Conservation (phyloP, 2,329 filamentous ascomycete genomes). For the Beauveria bassiana region DNA sequence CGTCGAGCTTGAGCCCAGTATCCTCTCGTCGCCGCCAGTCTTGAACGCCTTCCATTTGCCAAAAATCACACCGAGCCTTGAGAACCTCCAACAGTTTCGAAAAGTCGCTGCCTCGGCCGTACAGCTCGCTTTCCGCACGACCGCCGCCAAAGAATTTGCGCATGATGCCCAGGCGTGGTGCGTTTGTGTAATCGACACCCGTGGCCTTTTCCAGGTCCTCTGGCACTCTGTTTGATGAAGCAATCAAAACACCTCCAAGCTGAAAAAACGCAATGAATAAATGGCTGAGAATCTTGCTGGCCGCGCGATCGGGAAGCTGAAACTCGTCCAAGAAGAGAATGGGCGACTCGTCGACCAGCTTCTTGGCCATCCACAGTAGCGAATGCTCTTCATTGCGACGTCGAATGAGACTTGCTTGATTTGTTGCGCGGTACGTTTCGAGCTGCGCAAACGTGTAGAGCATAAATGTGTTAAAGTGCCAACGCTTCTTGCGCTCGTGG, state of each 20-base stretch:
- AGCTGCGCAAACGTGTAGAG: conserved; percentile 66
- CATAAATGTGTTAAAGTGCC: conserved; percentile 87
- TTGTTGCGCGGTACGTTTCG: conserved; percentile 49
- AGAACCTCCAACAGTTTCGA: conserved; percentile 67
- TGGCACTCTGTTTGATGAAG: conserved; percentile 76
- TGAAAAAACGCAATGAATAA: conserved; percentile 76
- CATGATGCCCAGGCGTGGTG: conserved; percentile 44
- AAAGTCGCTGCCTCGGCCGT: conserved; percentile 62
- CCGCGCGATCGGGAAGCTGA: conserved; percentile 69
- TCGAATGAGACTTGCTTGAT: conserved; percentile 18
- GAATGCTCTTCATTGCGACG: conserved; percentile 47
- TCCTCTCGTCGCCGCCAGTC: conserved; percentile 61
- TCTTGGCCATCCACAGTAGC: conserved; percentile 64
- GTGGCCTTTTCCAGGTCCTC: conserved; percentile 71
- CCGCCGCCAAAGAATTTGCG: conserved; percentile 39
- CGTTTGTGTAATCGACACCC: conserved; percentile 58
- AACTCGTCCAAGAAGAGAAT: conserved; percentile 80
- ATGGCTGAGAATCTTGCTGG: conserved; percentile 71
- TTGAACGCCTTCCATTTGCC: conserved; percentile 69
- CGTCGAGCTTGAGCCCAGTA: conserved; percentile 3
- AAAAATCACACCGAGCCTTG: conserved; percentile 71
- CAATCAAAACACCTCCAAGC: conserved; percentile 70
- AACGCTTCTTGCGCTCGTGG: conserved; percentile 62
- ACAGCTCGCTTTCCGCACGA: conserved; percentile 39
- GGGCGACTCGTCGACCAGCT: conserved; percentile 65